phyloP scores from a whole-genome alignment of 2,329 filamentous ascomycete species.

The Macrophomina pseudophaseolina region DNA sequence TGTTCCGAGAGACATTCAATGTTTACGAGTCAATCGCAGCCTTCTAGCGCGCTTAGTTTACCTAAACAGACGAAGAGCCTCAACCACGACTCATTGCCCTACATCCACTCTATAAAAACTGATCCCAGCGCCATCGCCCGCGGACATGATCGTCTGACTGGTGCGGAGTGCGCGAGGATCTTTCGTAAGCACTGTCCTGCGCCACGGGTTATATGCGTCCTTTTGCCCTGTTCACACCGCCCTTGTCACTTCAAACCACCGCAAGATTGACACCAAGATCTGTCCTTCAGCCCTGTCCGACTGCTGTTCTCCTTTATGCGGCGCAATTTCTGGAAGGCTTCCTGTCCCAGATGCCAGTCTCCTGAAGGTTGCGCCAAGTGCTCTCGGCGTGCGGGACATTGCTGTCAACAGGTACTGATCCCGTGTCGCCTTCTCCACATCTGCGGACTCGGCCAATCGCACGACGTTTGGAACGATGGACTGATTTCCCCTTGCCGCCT shows the following conservation, averaged over 20 bases:
- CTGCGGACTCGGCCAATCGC: not conserved
- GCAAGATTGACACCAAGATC: not conserved
- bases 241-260: not conserved
- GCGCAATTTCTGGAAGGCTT: not conserved
- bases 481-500: constrained; percentile 5
- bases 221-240: not conserved
- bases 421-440: constrained; percentile 5
- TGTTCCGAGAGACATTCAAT: constrained; percentile 7
- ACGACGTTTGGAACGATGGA: constrained; percentile 4
- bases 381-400: not conserved
- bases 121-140: not conserved
- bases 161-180: constrained; percentile 5
- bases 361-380: not conserved
- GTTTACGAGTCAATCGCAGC: constrained; percentile 24
- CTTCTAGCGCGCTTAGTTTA: constrained; percentile 10
- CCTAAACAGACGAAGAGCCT: constrained; percentile 18
- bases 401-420: constrained; percentile 3
- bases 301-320: constrained; percentile 3
- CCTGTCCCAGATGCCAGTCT: not conserved
- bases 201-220: not conserved
- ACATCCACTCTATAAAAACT: constrained; percentile 1
- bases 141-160: not conserved
- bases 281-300: not conserved
- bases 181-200: not conserved
- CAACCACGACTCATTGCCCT: constrained; percentile 19